Base-by-base conservation (phyloP, 176 grass and related monocot species). In the Lolium rigidum region DNA sequence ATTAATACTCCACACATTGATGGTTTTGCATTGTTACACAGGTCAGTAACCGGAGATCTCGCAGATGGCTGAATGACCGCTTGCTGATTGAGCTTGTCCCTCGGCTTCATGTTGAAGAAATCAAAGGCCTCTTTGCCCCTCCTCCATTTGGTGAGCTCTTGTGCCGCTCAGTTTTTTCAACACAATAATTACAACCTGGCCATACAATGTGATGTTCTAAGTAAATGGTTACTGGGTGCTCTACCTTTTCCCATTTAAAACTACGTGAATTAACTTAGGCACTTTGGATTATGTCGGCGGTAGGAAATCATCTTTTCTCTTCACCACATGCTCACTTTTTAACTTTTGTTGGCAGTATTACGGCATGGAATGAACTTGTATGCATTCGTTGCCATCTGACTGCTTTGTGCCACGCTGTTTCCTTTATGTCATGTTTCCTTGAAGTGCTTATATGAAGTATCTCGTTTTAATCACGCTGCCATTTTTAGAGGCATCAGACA, bases 121-220 rank as follows among this genome's bases (percentile, higher is more conserved):
- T 98, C 66, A 93, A 92, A 91, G 91, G 96, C 81, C 93, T 98
- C 4, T 98, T 98, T 73, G 93, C 96, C 75, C 96, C 96, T 65
- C 96, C 96, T 74, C 96, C 96, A 66, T 98, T 88, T 86, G 93
- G 96, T 95, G 92, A 92, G 76, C 50, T 84, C 70, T 16, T 22
- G 2, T 22, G 4, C 56, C 48, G 14, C 43, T 47, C 2, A 57
- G 17, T 2, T 11, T 63, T 82, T 5, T 38, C 50, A 10, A n/a
- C n/a, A 39, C 5, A 1, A 28, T 74, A n/a, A 69, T 59, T 59
- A 48, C 39, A 28, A 58, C 17, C 4, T 82, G 15, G 14, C 10
- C 4, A 14, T 37, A 26, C 9, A 21, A 18, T n/a, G n/a, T 66
- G 39, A 9, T 21, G 10, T 35, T n/a, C 17, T 21, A 39, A 68